Base-by-base conservation (phyloP, 257 asterid genomes). In the Scutellaria galericulata region DNA sequence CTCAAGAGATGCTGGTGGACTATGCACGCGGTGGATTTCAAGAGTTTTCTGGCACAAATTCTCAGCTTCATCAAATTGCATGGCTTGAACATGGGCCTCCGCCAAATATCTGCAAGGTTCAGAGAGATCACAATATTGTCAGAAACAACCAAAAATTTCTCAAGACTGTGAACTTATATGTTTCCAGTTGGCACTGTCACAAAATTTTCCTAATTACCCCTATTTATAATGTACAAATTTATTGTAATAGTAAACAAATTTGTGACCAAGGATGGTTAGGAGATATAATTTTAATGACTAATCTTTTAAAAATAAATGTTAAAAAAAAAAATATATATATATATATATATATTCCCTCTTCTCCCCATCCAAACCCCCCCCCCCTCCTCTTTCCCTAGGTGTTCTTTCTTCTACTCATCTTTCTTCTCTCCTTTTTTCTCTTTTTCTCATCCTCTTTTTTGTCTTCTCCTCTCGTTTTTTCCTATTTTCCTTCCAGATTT, bases 1-100 rank as follows among this genome's bases (percentile, higher is more conserved):
- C 82, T 95, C 99, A 9, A 95, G 98, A 76, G 98, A 92, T 14
- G 99, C 99, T 5, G 99, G 99, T 37, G 98, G 97, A 72, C 98
- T 92, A 79, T 95, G 98, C 64, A 90, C 93, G 6, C 97, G 87
- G 83, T 95, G 99, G 77, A 95, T 95, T 85, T 95, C 99, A 41
- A 95, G 97, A 62, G 99, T 95, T 78, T 78, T 88, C 83, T 86
- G 87, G 85, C 92, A 92, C 74, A 95, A 78, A 70, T 57, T 84
- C 66, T 95, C 97, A 2, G 99, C 99, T 47, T 90, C 99, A 46
- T 90, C 98, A 41, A 95, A 95, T 81, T 92, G 98, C 96, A 95
- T 87, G 50, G 99, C 97, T 77, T 92, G 98, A 66, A 95, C 98
- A 80, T 92, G 95, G 57, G 99, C 99, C 84, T 95, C 99, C 0